These are phyloP conservation scores for Funneliformis geosporum DNA, from an alignment of 192 early-diverging fungal genomes.

Conservation along the genomic window DNA sequence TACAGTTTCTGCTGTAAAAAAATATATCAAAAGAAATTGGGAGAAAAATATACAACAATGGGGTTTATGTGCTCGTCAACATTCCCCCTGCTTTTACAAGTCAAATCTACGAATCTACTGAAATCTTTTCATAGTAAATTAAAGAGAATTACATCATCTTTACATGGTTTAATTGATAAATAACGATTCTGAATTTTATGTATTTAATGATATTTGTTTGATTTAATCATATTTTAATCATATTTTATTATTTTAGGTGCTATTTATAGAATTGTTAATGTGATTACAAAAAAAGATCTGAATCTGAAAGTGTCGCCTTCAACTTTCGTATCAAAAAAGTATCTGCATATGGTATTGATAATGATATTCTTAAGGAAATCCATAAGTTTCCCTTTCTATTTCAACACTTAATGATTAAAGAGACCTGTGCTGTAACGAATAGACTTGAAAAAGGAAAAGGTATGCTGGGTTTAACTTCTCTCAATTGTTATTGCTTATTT, in stretches of 20 bases:
- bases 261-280: background rate
- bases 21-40: constrained; percentile 9
- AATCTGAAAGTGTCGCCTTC: background rate
- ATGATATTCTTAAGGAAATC: background rate
- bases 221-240: too few species aligned
- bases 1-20: background rate
- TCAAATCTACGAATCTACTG: background rate
- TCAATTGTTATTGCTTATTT: background rate
- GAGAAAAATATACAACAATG: background rate
- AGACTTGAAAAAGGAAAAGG: background rate
- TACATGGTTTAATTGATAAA: constrained; percentile 5
- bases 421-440: background rate
- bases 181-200: too few species aligned
- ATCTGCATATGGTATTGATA: background rate
- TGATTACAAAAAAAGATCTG: background rate
- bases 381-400: background rate
- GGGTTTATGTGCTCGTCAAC: background rate
- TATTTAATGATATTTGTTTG: too few species aligned
- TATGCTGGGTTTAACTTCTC: background rate
- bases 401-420: background rate
- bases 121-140: constrained; percentile 4
- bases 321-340: background rate
- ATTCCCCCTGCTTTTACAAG: constrained; percentile 31
- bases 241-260: background rate
- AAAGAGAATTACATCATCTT: background rate